Conservation (phyloP, 257 asterid species). For the Paraleonurus japonicus region DNA sequence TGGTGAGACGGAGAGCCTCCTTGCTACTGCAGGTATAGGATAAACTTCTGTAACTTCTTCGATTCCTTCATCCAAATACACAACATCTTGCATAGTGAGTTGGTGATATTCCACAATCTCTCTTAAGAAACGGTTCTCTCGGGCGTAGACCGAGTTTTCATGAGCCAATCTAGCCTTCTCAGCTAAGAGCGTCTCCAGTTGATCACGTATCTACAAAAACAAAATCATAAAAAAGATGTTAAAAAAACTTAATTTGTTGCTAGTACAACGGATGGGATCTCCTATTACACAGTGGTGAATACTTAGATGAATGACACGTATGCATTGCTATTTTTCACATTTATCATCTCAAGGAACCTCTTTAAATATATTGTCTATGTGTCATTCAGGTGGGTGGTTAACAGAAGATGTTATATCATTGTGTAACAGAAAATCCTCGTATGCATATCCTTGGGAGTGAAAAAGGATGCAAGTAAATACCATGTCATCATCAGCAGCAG, state of each 20-base stretch:
- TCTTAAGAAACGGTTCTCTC: conserved; percentile 90
- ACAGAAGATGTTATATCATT: no score
- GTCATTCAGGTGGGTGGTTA: no score
- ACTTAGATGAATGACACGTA: no score
- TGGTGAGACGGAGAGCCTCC: conserved; percentile 49
- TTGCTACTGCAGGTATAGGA: conserved; percentile 46
- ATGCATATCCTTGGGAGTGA: neutral
- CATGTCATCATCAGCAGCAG: conserved; percentile 91
- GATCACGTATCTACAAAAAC: conserved; percentile 59
- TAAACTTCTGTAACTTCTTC: conserved; percentile 74
- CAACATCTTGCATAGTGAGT: conserved; percentile 81
- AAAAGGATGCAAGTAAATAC: conserved; percentile 31
- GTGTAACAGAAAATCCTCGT: no score
- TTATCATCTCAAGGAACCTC: no score
- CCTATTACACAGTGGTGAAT: no score
- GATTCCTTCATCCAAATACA: conserved; percentile 78
- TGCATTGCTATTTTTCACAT: no score
- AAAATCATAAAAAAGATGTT: neutral
- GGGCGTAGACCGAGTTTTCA: conserved; percentile 76
- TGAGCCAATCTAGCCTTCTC: conserved; percentile 91
- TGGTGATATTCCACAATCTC: conserved; percentile 96
- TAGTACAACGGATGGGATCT: no score
- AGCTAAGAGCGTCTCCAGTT: conserved; percentile 88
- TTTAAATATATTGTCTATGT: no score
- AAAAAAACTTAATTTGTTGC: neutral